phyloP scores from a whole-genome alignment of 257 asterid species.

The Solanum neorickii region DNA sequence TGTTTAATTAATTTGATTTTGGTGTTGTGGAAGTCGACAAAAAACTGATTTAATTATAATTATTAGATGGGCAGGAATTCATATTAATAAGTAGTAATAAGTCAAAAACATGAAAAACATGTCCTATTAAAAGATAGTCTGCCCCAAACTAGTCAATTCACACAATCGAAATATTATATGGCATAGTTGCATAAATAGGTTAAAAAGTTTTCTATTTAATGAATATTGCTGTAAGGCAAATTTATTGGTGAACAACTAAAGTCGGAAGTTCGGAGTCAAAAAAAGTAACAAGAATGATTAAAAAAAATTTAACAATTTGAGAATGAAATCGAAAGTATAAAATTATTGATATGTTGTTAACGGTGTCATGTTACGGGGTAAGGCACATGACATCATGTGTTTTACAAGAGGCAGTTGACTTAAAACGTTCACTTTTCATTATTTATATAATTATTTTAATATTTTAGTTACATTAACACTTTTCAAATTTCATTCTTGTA shows the following conservation, averaged over 20 bases:
- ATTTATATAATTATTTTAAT: no score
- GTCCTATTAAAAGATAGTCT: not conserved
- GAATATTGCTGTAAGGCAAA: not conserved
- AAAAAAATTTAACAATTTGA: no score
- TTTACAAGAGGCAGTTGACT: no score
- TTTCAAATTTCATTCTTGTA: not conserved
- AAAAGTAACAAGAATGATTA: not conserved
- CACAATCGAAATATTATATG: not conserved
- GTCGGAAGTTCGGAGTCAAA: rapidly evolving
- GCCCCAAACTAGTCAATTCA: not conserved
- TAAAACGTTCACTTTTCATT: not conserved
- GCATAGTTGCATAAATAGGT: not conserved
- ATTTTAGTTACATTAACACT: not conserved
- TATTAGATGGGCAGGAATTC: not conserved
- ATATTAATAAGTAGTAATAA: not conserved
- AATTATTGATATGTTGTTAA: no score
- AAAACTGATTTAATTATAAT: not conserved
- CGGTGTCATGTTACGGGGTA: no score
- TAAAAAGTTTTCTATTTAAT: not conserved
- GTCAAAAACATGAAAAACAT: not conserved
- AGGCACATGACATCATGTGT: not conserved
- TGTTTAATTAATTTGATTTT: no score
- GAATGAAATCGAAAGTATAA: not conserved
- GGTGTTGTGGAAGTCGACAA: not conserved
- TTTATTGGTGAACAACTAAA: not conserved